These are phyloP conservation scores for Diospyros lotus DNA, from an alignment of 148 eudicot genomes.

Conservation along the genomic window DNA sequence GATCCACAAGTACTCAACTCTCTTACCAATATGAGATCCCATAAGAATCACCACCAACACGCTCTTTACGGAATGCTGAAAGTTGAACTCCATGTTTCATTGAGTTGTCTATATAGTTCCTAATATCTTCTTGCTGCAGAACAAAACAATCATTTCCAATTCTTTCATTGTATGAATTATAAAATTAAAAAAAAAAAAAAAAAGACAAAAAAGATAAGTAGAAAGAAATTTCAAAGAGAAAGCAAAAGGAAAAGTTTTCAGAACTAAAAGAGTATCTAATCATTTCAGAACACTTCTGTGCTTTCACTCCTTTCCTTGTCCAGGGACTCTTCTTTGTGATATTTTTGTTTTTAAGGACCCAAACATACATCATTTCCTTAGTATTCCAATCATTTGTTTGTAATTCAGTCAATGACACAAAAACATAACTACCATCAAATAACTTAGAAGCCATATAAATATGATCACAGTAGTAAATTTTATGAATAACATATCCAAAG, in stretches of 20 bases:
- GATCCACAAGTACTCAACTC: not conserved
- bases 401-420: not conserved
- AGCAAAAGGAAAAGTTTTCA: not conserved
- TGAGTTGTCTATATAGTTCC: constrained; percentile 75
- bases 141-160: constrained; percentile 9
- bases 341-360: not conserved
- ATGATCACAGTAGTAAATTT: not conserved
- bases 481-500: not conserved
- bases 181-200: not conserved
- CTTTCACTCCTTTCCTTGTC: not conserved
- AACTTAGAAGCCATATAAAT: not conserved
- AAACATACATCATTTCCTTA: not conserved
- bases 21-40: constrained; percentile 90
- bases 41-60: constrained; percentile 92
- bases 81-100: constrained; percentile 74
- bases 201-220: not conserved
- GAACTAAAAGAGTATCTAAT: not conserved
- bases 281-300: not conserved
- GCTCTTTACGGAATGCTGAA: constrained; percentile 79
- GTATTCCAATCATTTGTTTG: not conserved
- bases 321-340: not conserved
- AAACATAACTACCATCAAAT: not conserved
- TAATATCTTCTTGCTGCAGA: constrained; percentile 98
- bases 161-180: not conserved
- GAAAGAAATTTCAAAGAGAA: no score